Evolutionary conservation across 2,329 filamentous ascomycete genomes (phyloP).

Genomic region (Aspergillus brunneoviolaceus): DNA sequence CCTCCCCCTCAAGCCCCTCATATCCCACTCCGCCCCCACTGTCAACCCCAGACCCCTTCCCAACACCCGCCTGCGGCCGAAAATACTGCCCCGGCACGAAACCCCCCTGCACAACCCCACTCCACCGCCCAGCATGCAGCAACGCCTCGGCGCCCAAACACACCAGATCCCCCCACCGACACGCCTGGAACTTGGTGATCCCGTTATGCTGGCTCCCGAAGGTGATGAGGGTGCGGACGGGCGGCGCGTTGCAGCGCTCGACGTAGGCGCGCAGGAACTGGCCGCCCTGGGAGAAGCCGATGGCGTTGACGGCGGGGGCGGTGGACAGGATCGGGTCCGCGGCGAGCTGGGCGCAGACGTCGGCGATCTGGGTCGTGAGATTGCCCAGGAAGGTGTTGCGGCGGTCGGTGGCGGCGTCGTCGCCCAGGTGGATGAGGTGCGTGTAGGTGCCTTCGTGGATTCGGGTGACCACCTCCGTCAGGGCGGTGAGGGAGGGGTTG

Average conservation of each 20-base stretch:
- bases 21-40: no score
- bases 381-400: conserved; percentile 89
- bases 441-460: conserved; percentile 81
- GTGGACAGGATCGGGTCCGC: conserved; percentile 75
- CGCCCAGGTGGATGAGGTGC: conserved; percentile 72
- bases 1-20: background rate
- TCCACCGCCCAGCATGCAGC: conserved; percentile 79
- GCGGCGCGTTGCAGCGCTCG: conserved; percentile 77
- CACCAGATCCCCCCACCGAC: conserved; percentile 69
- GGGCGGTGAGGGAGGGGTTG: conserved; percentile 68
- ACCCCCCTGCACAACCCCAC: conserved; percentile 69
- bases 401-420: conserved; percentile 67
- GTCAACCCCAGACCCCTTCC: no score
- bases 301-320: conserved; percentile 79
- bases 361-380: conserved; percentile 71
- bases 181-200: conserved; percentile 78
- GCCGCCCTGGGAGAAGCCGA: conserved; percentile 94
- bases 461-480: conserved; percentile 69
- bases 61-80: conserved; percentile 60
- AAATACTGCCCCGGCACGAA: conserved; percentile 96
- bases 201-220: conserved; percentile 93
- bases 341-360: conserved; percentile 76
- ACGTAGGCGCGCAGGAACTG: conserved; percentile 92
- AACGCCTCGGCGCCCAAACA: conserved; percentile 79
- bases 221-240: conserved; percentile 76